phyloP scores from a whole-genome alignment of 2,329 filamentous ascomycete genomes.

The Fusarium pseudograminearum region DNA sequence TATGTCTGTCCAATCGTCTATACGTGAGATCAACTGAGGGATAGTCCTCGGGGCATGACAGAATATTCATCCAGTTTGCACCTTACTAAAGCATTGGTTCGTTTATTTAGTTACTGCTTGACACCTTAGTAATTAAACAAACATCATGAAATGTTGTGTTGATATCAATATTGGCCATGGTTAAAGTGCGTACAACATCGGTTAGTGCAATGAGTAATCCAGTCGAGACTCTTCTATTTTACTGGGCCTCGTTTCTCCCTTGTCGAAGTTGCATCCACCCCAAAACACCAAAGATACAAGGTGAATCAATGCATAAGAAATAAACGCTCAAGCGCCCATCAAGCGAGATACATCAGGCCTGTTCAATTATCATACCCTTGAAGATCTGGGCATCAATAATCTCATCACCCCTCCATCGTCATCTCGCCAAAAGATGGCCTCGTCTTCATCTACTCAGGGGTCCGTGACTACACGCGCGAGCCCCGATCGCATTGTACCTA shows the following conservation, averaged over 20 bases:
- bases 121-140: background rate
- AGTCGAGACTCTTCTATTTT: constrained; percentile 3
- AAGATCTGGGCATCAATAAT: constrained; percentile 29
- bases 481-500: constrained; percentile 52
- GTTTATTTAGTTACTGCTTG: background rate
- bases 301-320: constrained; percentile 17
- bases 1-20: background rate
- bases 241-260: background rate
- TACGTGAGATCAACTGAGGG: background rate
- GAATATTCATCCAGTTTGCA: background rate
- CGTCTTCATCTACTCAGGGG: constrained; percentile 20
- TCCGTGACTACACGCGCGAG: constrained; percentile 12
- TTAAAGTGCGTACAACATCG: background rate
- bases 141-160: background rate
- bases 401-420: constrained; percentile 11
- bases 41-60: background rate
- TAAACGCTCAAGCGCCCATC: constrained; percentile 23
- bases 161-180: background rate
- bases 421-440: constrained; percentile 35
- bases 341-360: constrained; percentile 32
- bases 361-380: constrained; percentile 10
- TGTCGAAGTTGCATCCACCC: background rate
- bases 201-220: background rate
- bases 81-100: background rate
- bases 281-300: constrained; percentile 5